Base-by-base conservation (phyloP, 2,329 filamentous ascomycete species). In the Aspergillus versicolor region DNA sequence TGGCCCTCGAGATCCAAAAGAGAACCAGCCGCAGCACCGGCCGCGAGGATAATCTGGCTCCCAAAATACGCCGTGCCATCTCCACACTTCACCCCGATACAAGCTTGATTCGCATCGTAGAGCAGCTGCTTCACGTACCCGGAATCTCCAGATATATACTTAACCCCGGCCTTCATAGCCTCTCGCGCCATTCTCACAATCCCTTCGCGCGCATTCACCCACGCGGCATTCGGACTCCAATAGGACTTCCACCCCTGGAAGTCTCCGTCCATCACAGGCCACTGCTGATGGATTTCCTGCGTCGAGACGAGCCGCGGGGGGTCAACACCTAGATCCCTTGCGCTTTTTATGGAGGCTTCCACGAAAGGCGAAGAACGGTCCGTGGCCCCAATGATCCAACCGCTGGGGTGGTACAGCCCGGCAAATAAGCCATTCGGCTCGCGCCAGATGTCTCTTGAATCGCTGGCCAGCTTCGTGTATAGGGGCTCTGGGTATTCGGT, bases 401-500 rank as follows among this genome's bases (percentile, higher is more conserved):
- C 52, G 0, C 70, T 75, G 24, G 74, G 71, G 63, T 77, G 73
- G 54, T 74, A 77, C 59, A 71, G 73, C 1, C 70, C 72, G 48
- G 68, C 68, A 52, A 77, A 77, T 5, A 77, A 54, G 5, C 50
- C 50, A 6, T 44, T 45, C 9, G 70, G 67, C 59, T 77, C 75
- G 19, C 72, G 61, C 43, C 77, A 46, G 88, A 84, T 89, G 89
- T 77, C 72, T 68, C 88, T 87, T 1, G 90, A 89, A 46, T 84
- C 78, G 37, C 82, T 79, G 24, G 86, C 89, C 37, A 96, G 82
- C 15, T 79, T 74, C 2, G 89, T 83, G 74, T 95, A 95, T 30
- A 85, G 81, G 0, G 83, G 76, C 66, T 91, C 85, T 4, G 88
- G 85, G 69, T 96, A 96, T 78, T 96, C 91, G 40, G 84, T 79